Percentiles rank a stretch among this genome's conserved stretches.
These are phyloP conservation scores for Trametes gibbosa DNA, from an alignment of 768 basidiomycete species.

Conservation along the genomic window DNA sequence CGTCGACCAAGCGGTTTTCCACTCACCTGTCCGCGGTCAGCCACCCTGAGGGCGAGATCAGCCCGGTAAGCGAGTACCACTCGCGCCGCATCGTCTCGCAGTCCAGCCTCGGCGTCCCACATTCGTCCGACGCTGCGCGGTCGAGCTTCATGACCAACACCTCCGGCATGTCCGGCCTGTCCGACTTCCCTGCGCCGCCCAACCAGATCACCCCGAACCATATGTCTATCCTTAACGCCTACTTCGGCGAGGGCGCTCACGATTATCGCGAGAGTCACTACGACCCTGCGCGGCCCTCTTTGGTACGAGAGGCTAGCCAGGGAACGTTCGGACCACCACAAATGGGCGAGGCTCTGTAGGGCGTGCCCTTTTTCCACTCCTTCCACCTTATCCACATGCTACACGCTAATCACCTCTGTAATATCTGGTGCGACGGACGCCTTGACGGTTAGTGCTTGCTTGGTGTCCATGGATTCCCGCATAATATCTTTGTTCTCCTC, in stretches of 20 bases:
- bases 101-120: slow-evolving; percentile 22
- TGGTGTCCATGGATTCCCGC: background rate
- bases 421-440: background rate
- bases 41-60: slow-evolving; percentile 12
- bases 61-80: background rate
- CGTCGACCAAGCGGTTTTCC: slow-evolving; percentile 37
- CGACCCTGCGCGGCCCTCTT: slow-evolving; percentile 7
- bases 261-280: slow-evolving; percentile 10
- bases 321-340: slow-evolving; percentile 27
- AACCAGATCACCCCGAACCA: slow-evolving; percentile 30
- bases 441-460: background rate
- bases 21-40: slow-evolving; percentile 27
- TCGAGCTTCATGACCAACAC: slow-evolving; percentile 59
- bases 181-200: slow-evolving; percentile 71
- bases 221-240: slow-evolving; percentile 44
- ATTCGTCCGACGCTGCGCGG: slow-evolving; percentile 36
- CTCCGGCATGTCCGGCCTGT: slow-evolving; percentile 68
- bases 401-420: background rate
- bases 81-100: slow-evolving; percentile 23
- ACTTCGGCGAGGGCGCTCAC: slow-evolving; percentile 34
- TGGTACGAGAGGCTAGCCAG: slow-evolving; percentile 25
- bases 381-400: background rate
- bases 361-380: background rate
- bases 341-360: slow-evolving; percentile 27
- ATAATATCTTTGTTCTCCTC: slow-evolving; percentile 1